Evolutionary conservation across 345 rosid species (phyloP), one percentile per base, ranked within the genome.

Genomic region (Raphanus raphanistrum): DNA sequence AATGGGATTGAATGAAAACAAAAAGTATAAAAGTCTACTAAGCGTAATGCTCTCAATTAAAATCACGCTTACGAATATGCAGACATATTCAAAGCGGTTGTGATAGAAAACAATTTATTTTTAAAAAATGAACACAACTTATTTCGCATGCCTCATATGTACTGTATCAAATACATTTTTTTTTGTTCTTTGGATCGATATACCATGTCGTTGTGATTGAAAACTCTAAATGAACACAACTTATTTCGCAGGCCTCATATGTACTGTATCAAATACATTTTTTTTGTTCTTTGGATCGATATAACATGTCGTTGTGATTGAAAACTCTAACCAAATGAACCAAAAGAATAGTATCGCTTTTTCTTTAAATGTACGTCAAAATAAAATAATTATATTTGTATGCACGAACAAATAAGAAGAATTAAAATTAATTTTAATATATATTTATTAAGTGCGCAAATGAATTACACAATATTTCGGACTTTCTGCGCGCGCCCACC

Each of bases 401-500:
- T 73, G 35, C 32, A 63, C 57, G 8, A 54, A 65, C 71, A 66
- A 57, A 38, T 31, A 26, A 55, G 68, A 75, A 74, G 66, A 74
- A 26, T 4, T 25, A 35, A 36, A 66, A 54, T 25, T 16, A 10
- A 6, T 62, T 17, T 15, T 26, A 28, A 65, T 38, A 65, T 38
- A 38, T 8, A 31, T 33, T 35, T 33, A 33, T 71, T 9, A 32
- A 16, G 57, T 78, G 69, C 45, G 73, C 60, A 67, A 13, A 71
- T 33, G 57, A 72, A 66, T 63, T 27, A 21, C 54, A 28, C 58
- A 63, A 70, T 52, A 25, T 66, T 72, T 66, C 12, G 32, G 81
- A 72, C 77, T 79, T 79, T 79, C 70, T 66, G 57, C 78, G 27
- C 78, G 66, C 75, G 79, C 79, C 82, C 70, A 79, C 82, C 82